Percentiles rank a stretch among this genome's conserved stretches.
Conservation (phyloP, 768 basidiomycete species). For the Naganishia antarctica region DNA sequence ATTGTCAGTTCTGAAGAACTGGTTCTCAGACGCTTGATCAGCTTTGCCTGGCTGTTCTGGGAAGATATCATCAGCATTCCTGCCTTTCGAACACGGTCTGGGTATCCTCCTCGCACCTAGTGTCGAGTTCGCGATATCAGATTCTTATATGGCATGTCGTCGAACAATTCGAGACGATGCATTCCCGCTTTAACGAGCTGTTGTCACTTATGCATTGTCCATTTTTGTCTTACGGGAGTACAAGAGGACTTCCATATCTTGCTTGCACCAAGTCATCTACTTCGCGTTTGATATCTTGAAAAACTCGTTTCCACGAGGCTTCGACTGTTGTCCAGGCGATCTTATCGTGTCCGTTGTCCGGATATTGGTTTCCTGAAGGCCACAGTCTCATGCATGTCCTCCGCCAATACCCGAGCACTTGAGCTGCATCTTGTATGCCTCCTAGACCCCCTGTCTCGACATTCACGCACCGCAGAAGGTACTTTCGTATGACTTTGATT, state of each 20-base stretch:
- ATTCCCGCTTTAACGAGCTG: too few relatives aligned
- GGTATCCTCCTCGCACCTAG: neutral
- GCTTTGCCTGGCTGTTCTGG: constrained; percentile 46
- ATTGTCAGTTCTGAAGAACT: neutral
- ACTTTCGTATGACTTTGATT: constrained; percentile 68
- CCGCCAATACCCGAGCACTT: constrained; percentile 53
- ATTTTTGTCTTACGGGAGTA: constrained; percentile 1
- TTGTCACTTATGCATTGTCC: too few relatives aligned
- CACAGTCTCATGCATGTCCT: constrained; percentile 48
- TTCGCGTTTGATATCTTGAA: constrained; percentile 62
- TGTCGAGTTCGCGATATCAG: too few relatives aligned
- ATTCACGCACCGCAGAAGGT: constrained; percentile 66
- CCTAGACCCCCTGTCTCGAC: constrained; percentile 73
- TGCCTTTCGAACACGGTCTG: neutral
- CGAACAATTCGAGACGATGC: too few relatives aligned
- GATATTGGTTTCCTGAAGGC: constrained; percentile 20
- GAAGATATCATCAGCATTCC: constrained; percentile 34
- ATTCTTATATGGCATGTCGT: too few relatives aligned
- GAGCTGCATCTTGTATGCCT: constrained; percentile 56
- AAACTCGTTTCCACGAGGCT: constrained; percentile 77
- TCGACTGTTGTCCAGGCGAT: neutral
- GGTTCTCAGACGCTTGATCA: constrained; percentile 35
- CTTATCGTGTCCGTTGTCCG: constrained; percentile 4
- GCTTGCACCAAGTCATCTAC: constrained; percentile 64
- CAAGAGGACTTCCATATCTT: constrained; percentile 52